Conservation (phyloP, 495 filamentous ascomycete species). For the Neurospora sp. region DNA sequence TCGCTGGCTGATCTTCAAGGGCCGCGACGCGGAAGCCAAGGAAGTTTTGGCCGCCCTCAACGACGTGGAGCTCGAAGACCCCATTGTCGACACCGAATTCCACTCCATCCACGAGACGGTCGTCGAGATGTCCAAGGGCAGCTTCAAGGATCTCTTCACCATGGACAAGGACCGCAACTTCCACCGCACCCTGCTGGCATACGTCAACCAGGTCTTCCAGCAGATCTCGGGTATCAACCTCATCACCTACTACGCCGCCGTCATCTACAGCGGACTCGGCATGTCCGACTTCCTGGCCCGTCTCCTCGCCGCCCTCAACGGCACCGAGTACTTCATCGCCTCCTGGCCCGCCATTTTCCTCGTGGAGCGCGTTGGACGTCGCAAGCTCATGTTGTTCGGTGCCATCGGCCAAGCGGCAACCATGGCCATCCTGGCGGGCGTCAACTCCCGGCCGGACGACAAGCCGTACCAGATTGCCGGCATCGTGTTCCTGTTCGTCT, state of each 20-base stretch:
- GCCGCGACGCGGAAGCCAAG: conserved; percentile 41
- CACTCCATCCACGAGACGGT: conserved; percentile 67
- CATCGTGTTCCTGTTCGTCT: conserved; percentile 45
- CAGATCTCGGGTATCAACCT: conserved; percentile 54
- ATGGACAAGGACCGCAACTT: conserved; percentile 64
- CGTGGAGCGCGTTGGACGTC: conserved; percentile 50
- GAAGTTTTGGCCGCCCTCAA: conserved; percentile 53
- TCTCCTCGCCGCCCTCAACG: conserved; percentile 61
- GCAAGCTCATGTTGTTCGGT: conserved; percentile 63
- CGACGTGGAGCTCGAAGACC: conserved; percentile 42
- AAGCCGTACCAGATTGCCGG: conserved; percentile 31
- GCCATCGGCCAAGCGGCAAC: conserved; percentile 57
- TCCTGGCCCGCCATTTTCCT: conserved; percentile 64
- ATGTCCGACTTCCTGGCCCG: conserved; percentile 43
- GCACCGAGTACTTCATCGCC: conserved; percentile 66
- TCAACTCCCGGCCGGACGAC: conserved; percentile 22
- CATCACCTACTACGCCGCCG: conserved; percentile 63
- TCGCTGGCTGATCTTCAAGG: conserved; percentile 49
- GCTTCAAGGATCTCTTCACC: conserved; percentile 59
- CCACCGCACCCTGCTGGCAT: conserved; percentile 38
- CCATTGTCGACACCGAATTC: conserved; percentile 53
- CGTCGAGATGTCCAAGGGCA: conserved; percentile 56
- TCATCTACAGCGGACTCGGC: conserved; percentile 51
- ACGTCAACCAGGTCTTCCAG: conserved; percentile 9
- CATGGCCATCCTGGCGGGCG: conserved; percentile 57